A percentile compares a stretch with the other conserved stretches of the same genome.
phyloP scores from a whole-genome alignment of 768 basidiomycete genomes.

The Phanerochaete carnosa region DNA sequence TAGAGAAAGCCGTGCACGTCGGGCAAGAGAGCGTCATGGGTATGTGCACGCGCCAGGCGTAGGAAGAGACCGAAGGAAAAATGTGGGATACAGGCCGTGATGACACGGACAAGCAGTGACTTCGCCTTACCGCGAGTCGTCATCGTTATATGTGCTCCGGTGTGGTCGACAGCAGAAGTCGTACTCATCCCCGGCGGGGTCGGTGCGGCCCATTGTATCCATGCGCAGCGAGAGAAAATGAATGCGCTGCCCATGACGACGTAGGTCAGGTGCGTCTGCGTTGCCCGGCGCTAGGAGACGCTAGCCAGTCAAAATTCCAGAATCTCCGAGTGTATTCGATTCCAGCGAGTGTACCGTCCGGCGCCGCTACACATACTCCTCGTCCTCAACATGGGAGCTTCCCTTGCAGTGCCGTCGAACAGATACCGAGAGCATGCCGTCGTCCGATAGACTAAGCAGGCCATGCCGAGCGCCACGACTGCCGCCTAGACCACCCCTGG shows the following conservation, averaged over 20 bases:
- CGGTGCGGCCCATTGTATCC: not conserved
- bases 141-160: not conserved
- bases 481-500: not conserved
- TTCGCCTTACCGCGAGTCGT: not conserved
- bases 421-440: not conserved
- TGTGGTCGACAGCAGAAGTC: not conserved
- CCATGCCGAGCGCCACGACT: not conserved
- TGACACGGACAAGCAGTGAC: conserved; percentile 4
- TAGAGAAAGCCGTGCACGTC: not conserved
- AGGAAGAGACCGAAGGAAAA: not conserved
- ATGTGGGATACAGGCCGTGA: not conserved
- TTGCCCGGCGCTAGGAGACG: too few species aligned
- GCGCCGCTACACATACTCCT: not conserved
- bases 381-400: too few species aligned
- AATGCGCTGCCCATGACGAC: not conserved
- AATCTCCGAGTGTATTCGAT: too few species aligned
- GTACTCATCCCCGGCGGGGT: conserved; percentile 5
- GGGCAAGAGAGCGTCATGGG: not conserved
- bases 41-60: not conserved
- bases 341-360: too few species aligned
- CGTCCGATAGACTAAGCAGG: not conserved
- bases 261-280: not conserved
- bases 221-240: not conserved
- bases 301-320: too few species aligned
- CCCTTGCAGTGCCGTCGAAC: too few species aligned